These are phyloP conservation scores for Pythium rishiriense DNA, from an alignment of 352 stramenopile genomes.

Conservation along the genomic window DNA sequence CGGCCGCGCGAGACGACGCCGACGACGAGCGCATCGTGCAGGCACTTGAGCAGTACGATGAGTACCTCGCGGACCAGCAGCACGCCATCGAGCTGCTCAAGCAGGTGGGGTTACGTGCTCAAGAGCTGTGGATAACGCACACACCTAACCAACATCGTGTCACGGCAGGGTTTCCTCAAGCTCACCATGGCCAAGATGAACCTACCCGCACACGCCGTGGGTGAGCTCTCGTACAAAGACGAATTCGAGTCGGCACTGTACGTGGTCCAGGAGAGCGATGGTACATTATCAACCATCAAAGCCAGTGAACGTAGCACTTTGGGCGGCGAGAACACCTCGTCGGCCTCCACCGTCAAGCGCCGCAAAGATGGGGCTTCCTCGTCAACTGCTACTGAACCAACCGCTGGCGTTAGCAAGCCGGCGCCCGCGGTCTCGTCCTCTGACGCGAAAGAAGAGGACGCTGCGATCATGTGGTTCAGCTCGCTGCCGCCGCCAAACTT, in stretches of 20 bases:
- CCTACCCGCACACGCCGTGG: constrained; percentile 48
- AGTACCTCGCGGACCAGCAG: constrained; percentile 57
- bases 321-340: background rate
- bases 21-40: constrained; percentile 45
- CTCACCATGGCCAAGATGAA: constrained; percentile 57
- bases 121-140: too few relatives aligned
- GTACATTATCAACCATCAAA: constrained; percentile 15
- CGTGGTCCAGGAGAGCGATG: constrained; percentile 20
- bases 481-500: constrained; percentile 67
- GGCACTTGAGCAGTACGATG: constrained; percentile 42
- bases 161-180: constrained; percentile 62
- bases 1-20: constrained; percentile 1
- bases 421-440: background rate
- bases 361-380: background rate
- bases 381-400: background rate
- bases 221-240: constrained; percentile 66
- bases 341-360: constrained; percentile 3
- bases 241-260: constrained; percentile 46
- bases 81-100: constrained; percentile 49
- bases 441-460: constrained; percentile 18
- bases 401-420: background rate
- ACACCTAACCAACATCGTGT: too few relatives aligned
- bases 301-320: background rate
- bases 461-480: constrained; percentile 68
- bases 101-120: constrained; percentile 34